These are phyloP conservation scores for sweet orange (Citrus sinensis) DNA, from an alignment of 345 rosid species.

Conservation along the genomic window DVS_A1.0 CM039162.1:31932001-31932500, in stretches of 20 bases:
- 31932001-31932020: background rate
- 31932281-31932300: background rate
- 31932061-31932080: constrained; percentile 4
- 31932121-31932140: constrained; percentile 74
- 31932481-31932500: background rate
- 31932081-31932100: constrained; percentile 4
- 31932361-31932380: background rate
- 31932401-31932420: background rate
- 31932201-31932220: constrained; percentile 82
- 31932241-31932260: constrained; percentile 6
- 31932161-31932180: constrained; percentile 88
- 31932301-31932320: background rate
- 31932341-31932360: background rate
- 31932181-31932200: constrained; percentile 90
- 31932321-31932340: background rate
- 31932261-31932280: background rate
- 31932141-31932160: constrained; percentile 66
- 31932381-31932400: background rate
- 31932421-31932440: background rate
- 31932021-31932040: background rate
- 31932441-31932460: background rate
- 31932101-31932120: constrained; percentile 9
- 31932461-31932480: background rate
- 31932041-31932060: background rate
- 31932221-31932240: constrained; percentile 87